Conservation (phyloP, 495 filamentous ascomycete species). For the Penicillium canariense region DNA sequence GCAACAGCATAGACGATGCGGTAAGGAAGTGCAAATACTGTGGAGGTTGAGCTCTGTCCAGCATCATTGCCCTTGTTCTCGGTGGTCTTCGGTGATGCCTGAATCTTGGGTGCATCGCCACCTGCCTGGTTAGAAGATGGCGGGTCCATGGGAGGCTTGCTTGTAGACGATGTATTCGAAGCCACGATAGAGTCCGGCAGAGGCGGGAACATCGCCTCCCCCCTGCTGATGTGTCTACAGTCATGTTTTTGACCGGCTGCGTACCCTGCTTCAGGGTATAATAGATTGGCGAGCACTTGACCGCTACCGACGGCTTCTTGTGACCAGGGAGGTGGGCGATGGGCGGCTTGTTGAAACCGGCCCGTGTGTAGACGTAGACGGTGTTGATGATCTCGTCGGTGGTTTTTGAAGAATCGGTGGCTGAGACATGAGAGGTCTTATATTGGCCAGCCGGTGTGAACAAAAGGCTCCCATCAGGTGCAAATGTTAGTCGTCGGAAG, state of each 20-base stretch:
- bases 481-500: conserved; percentile 90
- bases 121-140: conserved; percentile 58
- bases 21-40: conserved; percentile 83
- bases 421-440: conserved; percentile 71
- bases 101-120: conserved; percentile 38
- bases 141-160: conserved; percentile 72
- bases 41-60: conserved; percentile 51
- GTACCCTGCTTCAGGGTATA: conserved; percentile 73
- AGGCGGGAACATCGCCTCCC: conserved; percentile 77
- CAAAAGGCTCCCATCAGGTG: conserved; percentile 90
- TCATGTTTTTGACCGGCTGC: conserved; percentile 79
- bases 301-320: conserved; percentile 96
- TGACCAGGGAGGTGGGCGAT: conserved; percentile 97
- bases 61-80: conserved; percentile 52
- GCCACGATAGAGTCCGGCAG: conserved; percentile 79
- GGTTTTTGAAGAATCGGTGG: conserved; percentile 64
- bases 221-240: conserved; percentile 80
- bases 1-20: conserved; percentile 96
- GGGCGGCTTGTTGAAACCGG: conserved; percentile 94
- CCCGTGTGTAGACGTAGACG: conserved; percentile 96
- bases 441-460: conserved; percentile 97
- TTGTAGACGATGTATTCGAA: conserved; percentile 48
- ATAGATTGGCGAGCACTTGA: conserved; percentile 87
- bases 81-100: conserved; percentile 50
- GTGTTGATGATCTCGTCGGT: conserved; percentile 91